Base-by-base conservation (phyloP, 148 eudicot genomes). In the Mesembryanthemum crystallinum region DNA sequence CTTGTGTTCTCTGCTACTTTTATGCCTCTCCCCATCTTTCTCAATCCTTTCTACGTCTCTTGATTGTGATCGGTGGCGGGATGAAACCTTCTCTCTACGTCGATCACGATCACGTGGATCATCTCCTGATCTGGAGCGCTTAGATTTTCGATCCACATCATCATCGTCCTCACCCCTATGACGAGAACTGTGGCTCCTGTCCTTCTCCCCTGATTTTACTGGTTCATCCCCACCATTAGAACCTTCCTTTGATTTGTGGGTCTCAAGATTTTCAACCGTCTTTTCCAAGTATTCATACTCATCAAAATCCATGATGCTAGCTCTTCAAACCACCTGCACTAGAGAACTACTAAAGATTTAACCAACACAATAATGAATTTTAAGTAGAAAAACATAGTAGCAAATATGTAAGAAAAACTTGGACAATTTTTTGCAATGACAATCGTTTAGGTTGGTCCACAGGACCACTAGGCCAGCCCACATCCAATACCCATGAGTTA, bases 231-330 rank as follows among this genome's bases (percentile, higher is more conserved):
- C 86, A 35, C 88, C 90, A 79, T 89, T 89, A 42, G 69, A 76
- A 77, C 75, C 80, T 62, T 79, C 85, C 73, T 86, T 86, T 7
- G 35, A 59, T 25, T 84, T 86, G 60, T 78, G 79, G 32, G 76
- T 57, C 51, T 89, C 93, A 0, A 83, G 75, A 81, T 83, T 79
- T 76, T 89, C 94, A 39, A 87, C 90, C 3, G 78, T 79, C 73
- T 91, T 93, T 87, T 93, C 98, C 78, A 91, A 72, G 76, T 87
- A 91, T 43, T 91, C 92, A 79, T 87, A 88, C 85, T 93, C 98
- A 47, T 91, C 92, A 77, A 88, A 89, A 82, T 88, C 96, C 98
- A 93, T 91, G 20, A 47, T 27, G 51, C 33, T 39, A 43, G 33
- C 65, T 54, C 67, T 71, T 66, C 54, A 62, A 76, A 57, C 4